Percentiles rank a stretch among this genome's conserved stretches.
These are phyloP conservation scores for Berberis thunbergii DNA, from an alignment of 164 flowering plant species.

Conservation along the genomic window DNA sequence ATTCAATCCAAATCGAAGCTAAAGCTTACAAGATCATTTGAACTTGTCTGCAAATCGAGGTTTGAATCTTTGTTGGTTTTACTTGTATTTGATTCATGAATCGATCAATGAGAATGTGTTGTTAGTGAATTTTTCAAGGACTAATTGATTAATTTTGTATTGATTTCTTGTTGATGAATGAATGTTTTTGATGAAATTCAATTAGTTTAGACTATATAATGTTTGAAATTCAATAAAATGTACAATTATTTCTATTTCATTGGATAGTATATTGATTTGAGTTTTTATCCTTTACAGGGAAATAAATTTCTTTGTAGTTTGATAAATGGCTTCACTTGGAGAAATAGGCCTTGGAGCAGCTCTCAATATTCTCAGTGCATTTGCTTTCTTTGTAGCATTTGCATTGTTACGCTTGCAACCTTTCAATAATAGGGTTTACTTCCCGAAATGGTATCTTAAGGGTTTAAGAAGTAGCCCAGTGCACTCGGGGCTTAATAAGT, in stretches of 20 bases:
- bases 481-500: background rate
- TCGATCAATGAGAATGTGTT: too few relatives aligned
- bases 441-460: conserved; percentile 21
- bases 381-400: conserved; percentile 19
- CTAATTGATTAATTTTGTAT: too few relatives aligned
- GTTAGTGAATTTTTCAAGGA: too few relatives aligned
- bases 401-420: conserved; percentile 19
- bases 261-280: background rate
- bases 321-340: conserved; percentile 15
- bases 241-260: background rate
- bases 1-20: too few relatives aligned
- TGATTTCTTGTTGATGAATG: too few relatives aligned
- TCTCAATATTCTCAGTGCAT: conserved; percentile 16
- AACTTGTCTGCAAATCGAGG: too few relatives aligned
- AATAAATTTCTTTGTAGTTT: background rate
- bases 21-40: too few relatives aligned
- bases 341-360: conserved; percentile 18
- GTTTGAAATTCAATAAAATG: too few relatives aligned
- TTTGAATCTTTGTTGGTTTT: too few relatives aligned
- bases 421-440: conserved; percentile 19
- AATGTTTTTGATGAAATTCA: too few relatives aligned
- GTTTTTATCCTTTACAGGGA: conserved; percentile 6
- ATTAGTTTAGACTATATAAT: too few relatives aligned
- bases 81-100: too few relatives aligned
- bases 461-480: background rate